A percentile compares a stretch with the other conserved stretches of the same genome.
phyloP scores from a whole-genome alignment of 179 eudicot genomes.

The Spinacia oleracea region DNA sequence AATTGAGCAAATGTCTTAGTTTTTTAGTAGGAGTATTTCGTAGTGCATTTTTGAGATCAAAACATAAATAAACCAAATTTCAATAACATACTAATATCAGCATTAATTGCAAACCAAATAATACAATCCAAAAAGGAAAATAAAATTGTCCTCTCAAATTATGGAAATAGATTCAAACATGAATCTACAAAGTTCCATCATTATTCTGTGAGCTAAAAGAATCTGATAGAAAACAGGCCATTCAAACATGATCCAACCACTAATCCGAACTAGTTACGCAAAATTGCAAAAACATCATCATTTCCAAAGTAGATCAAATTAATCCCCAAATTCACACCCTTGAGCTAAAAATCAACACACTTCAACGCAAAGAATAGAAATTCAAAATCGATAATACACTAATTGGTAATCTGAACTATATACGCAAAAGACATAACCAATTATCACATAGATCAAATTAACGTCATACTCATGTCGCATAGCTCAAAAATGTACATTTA shows the following conservation, averaged over 20 bases:
- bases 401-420: neutral
- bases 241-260: conserved; percentile 12
- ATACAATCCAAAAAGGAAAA: neutral
- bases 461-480: neutral
- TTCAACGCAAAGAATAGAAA: neutral
- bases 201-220: neutral
- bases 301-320: neutral
- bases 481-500: neutral
- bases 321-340: neutral
- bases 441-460: neutral
- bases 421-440: neutral
- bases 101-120: neutral
- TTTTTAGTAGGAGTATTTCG: neutral
- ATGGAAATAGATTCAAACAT: neutral
- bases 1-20: neutral
- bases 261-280: neutral
- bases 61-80: neutral
- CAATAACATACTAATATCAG: neutral
- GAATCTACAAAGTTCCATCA: neutral
- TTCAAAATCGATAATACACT: neutral
- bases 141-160: neutral
- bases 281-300: neutral
- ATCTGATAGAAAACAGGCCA: neutral
- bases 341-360: neutral
- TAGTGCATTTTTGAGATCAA: neutral